Evolutionary conservation across 2,329 filamentous ascomycete species (phyloP), one percentile per base, ranked within the genome.

Genomic region (Fusarium napiforme): DNA sequence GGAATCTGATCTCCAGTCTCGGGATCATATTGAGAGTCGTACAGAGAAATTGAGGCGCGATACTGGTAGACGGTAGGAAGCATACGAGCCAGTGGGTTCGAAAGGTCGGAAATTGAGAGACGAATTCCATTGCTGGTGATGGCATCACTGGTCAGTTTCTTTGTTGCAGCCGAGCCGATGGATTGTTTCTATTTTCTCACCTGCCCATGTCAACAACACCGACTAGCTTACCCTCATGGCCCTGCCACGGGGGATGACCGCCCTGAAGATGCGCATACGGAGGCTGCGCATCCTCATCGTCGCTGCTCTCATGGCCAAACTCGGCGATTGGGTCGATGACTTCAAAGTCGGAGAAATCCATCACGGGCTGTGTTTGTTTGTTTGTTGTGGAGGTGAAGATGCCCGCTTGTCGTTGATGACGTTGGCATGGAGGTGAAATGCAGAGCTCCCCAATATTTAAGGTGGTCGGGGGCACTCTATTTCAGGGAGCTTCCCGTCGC

Each of bases 41-140:
- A 81, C 7, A 81, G 67, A 11, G 79, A 81, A 57, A 81, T 81
- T 16, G 75, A 75, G 9, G 77, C 78, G 21, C 79, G 78, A 36
- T 81, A 81, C 14, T 78, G 67, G 40, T 80, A 64, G 36, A 83
- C 74, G 14, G 82, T 82, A 5, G 91, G 92, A 62, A 93, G 83
- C 55, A 90, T 88, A 34, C 91, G 88, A 15, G 90, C 85, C 26
- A 88, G 88, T 9, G 85, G 84, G 15, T 88, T 60, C 19, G 79
- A 79, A 28, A 81, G 67, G 55, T 81, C 79, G 26, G 79, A 78
- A 66, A 93, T 91, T 15, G 91, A 93, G 82, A 93, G 92, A 42
- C 92, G 90, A 69, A 93, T 92, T 67, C 92, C 92, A 82, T 93
- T 93, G 82, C 91, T 89, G 34, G 3, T 30, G 14, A 46, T 30